These are phyloP conservation scores for Yarrowia osloensis DNA, from an alignment of 805 yeast genomes.

Conservation along the genomic window DNA sequence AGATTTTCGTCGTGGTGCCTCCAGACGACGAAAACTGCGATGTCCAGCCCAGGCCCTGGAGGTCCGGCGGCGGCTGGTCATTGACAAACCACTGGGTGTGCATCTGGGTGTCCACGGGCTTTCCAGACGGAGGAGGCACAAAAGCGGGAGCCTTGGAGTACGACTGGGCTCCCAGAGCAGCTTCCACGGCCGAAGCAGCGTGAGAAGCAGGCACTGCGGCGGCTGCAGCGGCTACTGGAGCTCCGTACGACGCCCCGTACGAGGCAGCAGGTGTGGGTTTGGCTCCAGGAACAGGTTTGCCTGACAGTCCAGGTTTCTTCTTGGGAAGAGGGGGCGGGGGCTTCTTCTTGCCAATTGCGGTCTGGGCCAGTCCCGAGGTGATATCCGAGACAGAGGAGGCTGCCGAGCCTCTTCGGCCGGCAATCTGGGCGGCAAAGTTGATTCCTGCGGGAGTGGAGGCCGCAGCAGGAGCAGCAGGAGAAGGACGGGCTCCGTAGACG, in stretches of 20 bases:
- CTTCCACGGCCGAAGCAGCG: slow-evolving; percentile 12
- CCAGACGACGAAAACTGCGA: slow-evolving; percentile 35
- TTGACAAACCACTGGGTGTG: slow-evolving; percentile 37
- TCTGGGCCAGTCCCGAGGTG: slow-evolving; percentile 33
- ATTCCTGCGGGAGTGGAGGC: slow-evolving; percentile 41
- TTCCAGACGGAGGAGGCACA: slow-evolving; percentile 12
- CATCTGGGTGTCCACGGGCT: slow-evolving; percentile 34
- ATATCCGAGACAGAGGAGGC: slow-evolving; percentile 28
- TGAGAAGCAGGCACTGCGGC: not conserved
- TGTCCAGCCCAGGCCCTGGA: slow-evolving; percentile 38
- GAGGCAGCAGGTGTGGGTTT: not conserved
- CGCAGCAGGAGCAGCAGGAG: slow-evolving; percentile 13
- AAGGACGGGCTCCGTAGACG: not conserved
- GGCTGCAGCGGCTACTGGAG: not conserved
- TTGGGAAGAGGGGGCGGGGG: slow-evolving; percentile 38
- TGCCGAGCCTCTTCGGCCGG: slow-evolving; percentile 32
- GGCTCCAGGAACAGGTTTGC: slow-evolving; percentile 29
- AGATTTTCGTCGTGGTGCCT: slow-evolving; percentile 33
- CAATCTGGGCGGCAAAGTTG: slow-evolving; percentile 38
- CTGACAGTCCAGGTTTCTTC: slow-evolving; percentile 35
- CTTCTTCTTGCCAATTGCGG: slow-evolving; percentile 32
- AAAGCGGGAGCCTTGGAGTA: slow-evolving; percentile 5
- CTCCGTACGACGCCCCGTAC: too few relatives aligned
- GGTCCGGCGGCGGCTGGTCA: slow-evolving; percentile 38
- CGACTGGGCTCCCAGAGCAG: slow-evolving; percentile 1